A percentile compares a stretch with the other conserved stretches of the same genome.
Evolutionary conservation across 305 asterid species (phyloP).

Genomic region (Ajuga reptans): DNA sequence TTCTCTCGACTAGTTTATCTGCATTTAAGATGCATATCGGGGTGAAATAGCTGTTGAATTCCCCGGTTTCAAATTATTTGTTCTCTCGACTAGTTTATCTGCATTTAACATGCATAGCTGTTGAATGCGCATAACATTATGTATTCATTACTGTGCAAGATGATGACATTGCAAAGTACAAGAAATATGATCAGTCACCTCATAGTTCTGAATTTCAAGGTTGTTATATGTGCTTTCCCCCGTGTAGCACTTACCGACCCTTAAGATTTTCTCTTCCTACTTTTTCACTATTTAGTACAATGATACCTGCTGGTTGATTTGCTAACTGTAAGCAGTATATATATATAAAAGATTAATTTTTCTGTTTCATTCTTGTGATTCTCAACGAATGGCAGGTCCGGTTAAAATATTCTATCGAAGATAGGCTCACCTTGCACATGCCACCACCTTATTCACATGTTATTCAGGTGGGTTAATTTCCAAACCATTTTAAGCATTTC

Average conservation of each 20-base stretch:
- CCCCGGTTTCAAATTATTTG: too few relatives aligned
- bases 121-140: neutral
- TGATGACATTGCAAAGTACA: neutral
- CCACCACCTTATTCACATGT: slow-evolving; percentile 90
- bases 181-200: neutral
- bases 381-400: slow-evolving; percentile 50
- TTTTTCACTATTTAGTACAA: neutral
- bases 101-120: too few relatives aligned
- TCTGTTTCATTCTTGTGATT: slow-evolving; percentile 11
- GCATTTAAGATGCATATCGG: too few relatives aligned
- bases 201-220: neutral
- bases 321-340: neutral
- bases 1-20: too few relatives aligned
- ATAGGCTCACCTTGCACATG: slow-evolving; percentile 54
- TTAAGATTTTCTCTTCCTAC: too few relatives aligned
- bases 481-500: neutral
- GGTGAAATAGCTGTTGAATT: neutral
- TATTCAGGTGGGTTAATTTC: slow-evolving; percentile 50
- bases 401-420: slow-evolving; percentile 37
- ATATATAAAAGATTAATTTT: too few relatives aligned
- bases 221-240: too few relatives aligned
- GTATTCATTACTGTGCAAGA: too few relatives aligned
- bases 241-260: too few relatives aligned
- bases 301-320: neutral
- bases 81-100: too few relatives aligned